Percentiles rank a stretch among this genome's conserved stretches.
These are phyloP conservation scores for Fistulifera pelliculosa DNA, from an alignment of 108 stramenopile species.

Conservation along the genomic window DNA sequence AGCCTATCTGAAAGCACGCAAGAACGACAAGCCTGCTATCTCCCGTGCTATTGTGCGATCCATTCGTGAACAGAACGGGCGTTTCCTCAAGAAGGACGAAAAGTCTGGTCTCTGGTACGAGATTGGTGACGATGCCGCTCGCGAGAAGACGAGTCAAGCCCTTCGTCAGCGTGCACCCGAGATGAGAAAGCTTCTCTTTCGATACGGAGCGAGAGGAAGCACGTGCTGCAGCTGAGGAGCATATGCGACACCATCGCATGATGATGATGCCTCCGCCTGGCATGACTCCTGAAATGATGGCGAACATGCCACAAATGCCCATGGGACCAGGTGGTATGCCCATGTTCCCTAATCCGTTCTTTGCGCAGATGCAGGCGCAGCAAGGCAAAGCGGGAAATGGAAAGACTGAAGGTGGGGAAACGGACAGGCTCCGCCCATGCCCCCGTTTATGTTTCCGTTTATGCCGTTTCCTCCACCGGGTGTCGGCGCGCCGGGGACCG, in stretches of 20 bases:
- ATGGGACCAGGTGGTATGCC: neutral
- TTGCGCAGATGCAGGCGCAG: neutral
- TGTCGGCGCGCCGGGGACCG: too few species aligned
- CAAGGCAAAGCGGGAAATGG: too few species aligned
- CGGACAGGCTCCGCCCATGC: too few species aligned
- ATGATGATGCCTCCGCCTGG: slow-evolving; percentile 13
- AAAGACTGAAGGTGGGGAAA: too few species aligned
- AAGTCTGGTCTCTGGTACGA: slow-evolving; percentile 49
- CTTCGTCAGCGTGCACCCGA: slow-evolving; percentile 67
- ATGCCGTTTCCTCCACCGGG: too few species aligned
- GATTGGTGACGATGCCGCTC: slow-evolving; percentile 56
- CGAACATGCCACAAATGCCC: slow-evolving; percentile 10
- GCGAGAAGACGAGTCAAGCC: slow-evolving; percentile 51
- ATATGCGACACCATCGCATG: slow-evolving; percentile 24
- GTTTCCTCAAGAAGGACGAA: slow-evolving; percentile 66
- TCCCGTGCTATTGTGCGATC: slow-evolving; percentile 59
- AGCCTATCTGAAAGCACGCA: slow-evolving; percentile 58
- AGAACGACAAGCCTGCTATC: slow-evolving; percentile 72
- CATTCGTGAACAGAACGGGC: slow-evolving; percentile 54
- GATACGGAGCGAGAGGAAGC: slow-evolving; percentile 40
- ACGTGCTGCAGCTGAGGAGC: slow-evolving; percentile 21
- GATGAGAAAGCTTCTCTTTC: slow-evolving; percentile 62
- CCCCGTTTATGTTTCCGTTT: too few species aligned
- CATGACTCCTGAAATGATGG: neutral
- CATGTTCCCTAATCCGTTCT: neutral